phyloP scores from a whole-genome alignment of 768 basidiomycete genomes.

The Russula lepida region DNA sequence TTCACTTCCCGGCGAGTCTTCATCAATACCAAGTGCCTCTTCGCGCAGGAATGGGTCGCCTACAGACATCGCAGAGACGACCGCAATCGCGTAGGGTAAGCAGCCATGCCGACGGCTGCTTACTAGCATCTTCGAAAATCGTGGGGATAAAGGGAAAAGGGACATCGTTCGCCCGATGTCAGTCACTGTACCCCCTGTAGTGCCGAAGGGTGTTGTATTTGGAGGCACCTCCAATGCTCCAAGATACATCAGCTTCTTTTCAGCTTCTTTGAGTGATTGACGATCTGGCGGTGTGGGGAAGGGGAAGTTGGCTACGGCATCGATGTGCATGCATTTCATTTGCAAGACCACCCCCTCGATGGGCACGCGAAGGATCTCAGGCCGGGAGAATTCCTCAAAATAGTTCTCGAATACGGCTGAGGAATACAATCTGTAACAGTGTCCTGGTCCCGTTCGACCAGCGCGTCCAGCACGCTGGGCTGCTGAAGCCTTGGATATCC shows the following conservation, averaged over 20 bases:
- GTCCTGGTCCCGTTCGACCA: slow-evolving; percentile 95
- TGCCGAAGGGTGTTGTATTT: slow-evolving; percentile 11
- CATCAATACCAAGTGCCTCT: slow-evolving; percentile 46
- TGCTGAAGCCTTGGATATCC: slow-evolving; percentile 39
- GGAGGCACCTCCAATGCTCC: slow-evolving; percentile 57
- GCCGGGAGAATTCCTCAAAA: slow-evolving; percentile 78
- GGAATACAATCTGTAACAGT: slow-evolving; percentile 96
- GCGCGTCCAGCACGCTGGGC: slow-evolving; percentile 88
- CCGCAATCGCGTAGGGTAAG: slow-evolving; percentile 82
- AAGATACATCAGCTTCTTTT: slow-evolving; percentile 68
- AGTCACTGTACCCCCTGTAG: slow-evolving; percentile 61
- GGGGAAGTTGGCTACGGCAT: slow-evolving; percentile 93
- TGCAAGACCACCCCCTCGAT: slow-evolving; percentile 95
- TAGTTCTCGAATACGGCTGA: slow-evolving; percentile 91
- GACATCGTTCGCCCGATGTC: slow-evolving; percentile 89
- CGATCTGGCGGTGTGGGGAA: slow-evolving; percentile 95
- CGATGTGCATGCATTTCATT: slow-evolving; percentile 99
- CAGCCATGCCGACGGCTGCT: slow-evolving; percentile 81
- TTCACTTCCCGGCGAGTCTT: slow-evolving; percentile 35
- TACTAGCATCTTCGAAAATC: slow-evolving; percentile 94
- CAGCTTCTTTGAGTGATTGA: slow-evolving; percentile 64
- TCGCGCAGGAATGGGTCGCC: slow-evolving; percentile 95
- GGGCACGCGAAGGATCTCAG: slow-evolving; percentile 91
- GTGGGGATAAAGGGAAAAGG: slow-evolving; percentile 85
- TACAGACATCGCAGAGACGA: slow-evolving; percentile 86